Evolutionary conservation across 768 basidiomycete genomes (phyloP), one percentile per base, ranked within the genome.

Genomic region (Kwoniella dendrophila): DNA sequence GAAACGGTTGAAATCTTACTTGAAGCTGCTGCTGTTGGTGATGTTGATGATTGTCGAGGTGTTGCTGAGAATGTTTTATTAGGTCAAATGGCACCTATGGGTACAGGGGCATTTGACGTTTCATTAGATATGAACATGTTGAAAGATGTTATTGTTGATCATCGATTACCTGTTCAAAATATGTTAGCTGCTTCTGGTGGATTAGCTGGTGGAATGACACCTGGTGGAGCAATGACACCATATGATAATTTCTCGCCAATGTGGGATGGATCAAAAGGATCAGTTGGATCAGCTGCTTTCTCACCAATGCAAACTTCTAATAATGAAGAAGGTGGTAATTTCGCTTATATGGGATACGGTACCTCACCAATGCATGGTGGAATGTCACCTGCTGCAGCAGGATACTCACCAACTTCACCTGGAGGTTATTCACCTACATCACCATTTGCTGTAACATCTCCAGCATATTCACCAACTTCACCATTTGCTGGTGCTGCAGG

Each of bases 61-160:
- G 87, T 99, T 32, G 96, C 96, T n/a, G 95, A 98, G 83, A 98
- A 97, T 73, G 92, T 99, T 41, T 87, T 99, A 84, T 92, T 99
- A 71, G 96, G 96, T 18, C 96, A 98, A 81, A 90, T 98, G 86
- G 94, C 95, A n/a, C 94, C 94, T 0, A 97, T 99, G 93, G 96
- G 96, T 53, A 97, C 96, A 0, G 96, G 96, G 14, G 85, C 91
- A 7, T 97, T 95, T 74, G 95, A 98, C 50, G 90, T 99, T 51
- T 88, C 92, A 0, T 84, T 99, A 50, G 96, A 99, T 78, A 90
- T 97, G 72, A 90, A 94, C 69, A 95, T 98, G 92, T 83, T 99
- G 72, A 96, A 96, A 83, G 95, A 98, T 62, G 94, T 96, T 40
- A 92, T 97, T 56, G 90, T 97, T 51, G 96, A 99, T 78, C 92